phyloP scores from a whole-genome alignment of 306 rosid species.

The Styphnolobium japonicum region DNA sequence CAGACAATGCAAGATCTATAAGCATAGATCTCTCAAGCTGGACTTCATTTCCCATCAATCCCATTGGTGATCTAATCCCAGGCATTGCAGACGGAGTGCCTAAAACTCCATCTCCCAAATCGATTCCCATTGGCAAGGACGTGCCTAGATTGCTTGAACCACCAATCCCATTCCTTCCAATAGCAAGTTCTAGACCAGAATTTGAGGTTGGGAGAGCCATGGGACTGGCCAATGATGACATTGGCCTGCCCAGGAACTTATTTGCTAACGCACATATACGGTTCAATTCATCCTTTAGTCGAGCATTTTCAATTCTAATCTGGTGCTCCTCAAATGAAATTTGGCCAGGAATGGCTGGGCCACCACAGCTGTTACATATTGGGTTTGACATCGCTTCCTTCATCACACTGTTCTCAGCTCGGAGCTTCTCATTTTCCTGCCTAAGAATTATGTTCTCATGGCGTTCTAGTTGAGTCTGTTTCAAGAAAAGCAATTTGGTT shows the following conservation, averaged over 20 bases:
- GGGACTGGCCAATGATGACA: constrained; percentile 46
- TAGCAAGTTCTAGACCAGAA: constrained; percentile 58
- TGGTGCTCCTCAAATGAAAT: constrained; percentile 80
- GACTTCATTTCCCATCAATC: constrained; percentile 41
- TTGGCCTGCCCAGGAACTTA: constrained; percentile 68
- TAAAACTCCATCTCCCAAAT: constrained; percentile 52
- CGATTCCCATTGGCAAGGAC: constrained; percentile 55
- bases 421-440: constrained; percentile 85
- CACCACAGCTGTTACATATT: constrained; percentile 70
- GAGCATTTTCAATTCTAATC: constrained; percentile 73
- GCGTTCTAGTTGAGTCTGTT: constrained; percentile 83
- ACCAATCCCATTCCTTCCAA: constrained; percentile 63
- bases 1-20: constrained; percentile 52
- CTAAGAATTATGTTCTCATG: constrained; percentile 80
- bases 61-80: constrained; percentile 31
- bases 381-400: constrained; percentile 76
- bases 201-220: constrained; percentile 33
- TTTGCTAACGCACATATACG: constrained; percentile 53
- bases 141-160: constrained; percentile 34
- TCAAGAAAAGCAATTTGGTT: constrained; percentile 28
- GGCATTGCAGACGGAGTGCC: constrained; percentile 35
- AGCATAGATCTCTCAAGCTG: constrained; percentile 49
- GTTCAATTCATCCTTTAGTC: constrained; percentile 66
- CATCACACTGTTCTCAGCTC: constrained; percentile 70
- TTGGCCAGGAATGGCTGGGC: constrained; percentile 79